Base-by-base conservation (phyloP, 331 rosid genomes). In the Saraca asoca region DNA sequence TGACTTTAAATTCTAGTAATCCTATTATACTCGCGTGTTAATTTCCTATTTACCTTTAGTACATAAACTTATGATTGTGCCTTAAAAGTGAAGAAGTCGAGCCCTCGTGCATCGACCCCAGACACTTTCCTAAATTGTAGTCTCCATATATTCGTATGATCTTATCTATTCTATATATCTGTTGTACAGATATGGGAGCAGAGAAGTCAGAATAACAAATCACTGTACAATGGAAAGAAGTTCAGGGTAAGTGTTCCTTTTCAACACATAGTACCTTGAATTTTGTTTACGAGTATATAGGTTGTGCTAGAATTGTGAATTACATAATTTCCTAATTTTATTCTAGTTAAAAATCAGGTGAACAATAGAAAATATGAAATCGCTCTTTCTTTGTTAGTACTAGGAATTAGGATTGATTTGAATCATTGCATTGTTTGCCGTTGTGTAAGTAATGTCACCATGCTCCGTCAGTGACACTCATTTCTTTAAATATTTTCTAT, bases 201-300 rank as follows among this genome's bases (percentile, higher is more conserved):
- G 75, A 88, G 85, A 82, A 64, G 20, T 73, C 81, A 68, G 74
- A 79, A 70, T 10, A 93, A 75, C 72, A 74, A 85, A 29, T 93
- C 96, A 7, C 72, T 93, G 50, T 93, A 60, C 87, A 90, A 90
- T 41, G 97, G 97, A 15, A 78, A 64, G 4, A 93, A 90, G 78
- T 93, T 93, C 73, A 84, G 97, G 86, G 97, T 90, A 85, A 3
- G 81, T 41, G 41, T 41, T 19, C 50, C 61, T 45, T 54, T 53
- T 60, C 24, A 48, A 9, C 14, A 11, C 6, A 41, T 7, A 11
- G 20, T 39, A 3, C 5, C 19, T 71, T 42, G 15, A 53, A 7
- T 72, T 49, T 54, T 33, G 6, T 39, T 7, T 13, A 52, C 33
- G 15, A n/a, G 42, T 37, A 17, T 20, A 13, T 42, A 53, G 34